A percentile compares a stretch with the other conserved stretches of the same genome.
Evolutionary conservation across 768 basidiomycete species (phyloP).

Genomic region (Lactarius quietus): DNA sequence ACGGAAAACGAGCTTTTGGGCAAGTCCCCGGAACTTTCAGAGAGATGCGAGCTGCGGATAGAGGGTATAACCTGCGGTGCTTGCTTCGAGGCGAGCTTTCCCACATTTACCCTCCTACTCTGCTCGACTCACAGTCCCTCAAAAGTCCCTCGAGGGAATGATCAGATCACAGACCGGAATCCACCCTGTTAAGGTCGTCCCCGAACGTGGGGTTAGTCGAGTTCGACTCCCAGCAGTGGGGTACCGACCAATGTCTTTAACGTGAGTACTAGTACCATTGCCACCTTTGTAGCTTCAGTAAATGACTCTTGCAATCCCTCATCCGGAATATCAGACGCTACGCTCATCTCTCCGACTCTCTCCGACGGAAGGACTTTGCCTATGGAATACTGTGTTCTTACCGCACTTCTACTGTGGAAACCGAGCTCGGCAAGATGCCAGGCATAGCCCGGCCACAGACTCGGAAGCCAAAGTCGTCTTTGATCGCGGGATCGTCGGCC

Average conservation of each 20-base stretch:
- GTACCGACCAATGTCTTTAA: conserved; percentile 70
- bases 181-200: conserved; percentile 84
- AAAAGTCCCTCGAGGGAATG: conserved; percentile 79
- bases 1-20: conserved; percentile 31
- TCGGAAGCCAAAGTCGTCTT: conserved; percentile 72
- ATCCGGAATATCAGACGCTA: conserved; percentile 83
- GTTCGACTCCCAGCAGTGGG: conserved; percentile 84
- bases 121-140: not conserved
- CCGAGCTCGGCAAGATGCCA: conserved; percentile 60
- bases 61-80: too few species aligned
- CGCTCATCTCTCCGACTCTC: conserved; percentile 60
- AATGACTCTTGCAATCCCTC: not conserved
- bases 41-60: conserved; percentile 79
- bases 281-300: not conserved
- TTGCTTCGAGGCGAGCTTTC: conserved; percentile 66
- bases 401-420: too few species aligned
- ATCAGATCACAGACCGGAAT: conserved; percentile 89
- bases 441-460: conserved; percentile 80
- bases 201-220: conserved; percentile 90
- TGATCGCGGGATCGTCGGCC: conserved; percentile 66
- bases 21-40: conserved; percentile 30
- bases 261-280: conserved; percentile 46
- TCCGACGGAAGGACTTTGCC: conserved; percentile 66
- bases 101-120: not conserved
- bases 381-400: conserved; percentile 91